Conservation (phyloP, 495 filamentous ascomycete genomes). For the Aspergillus sparsus region DNA sequence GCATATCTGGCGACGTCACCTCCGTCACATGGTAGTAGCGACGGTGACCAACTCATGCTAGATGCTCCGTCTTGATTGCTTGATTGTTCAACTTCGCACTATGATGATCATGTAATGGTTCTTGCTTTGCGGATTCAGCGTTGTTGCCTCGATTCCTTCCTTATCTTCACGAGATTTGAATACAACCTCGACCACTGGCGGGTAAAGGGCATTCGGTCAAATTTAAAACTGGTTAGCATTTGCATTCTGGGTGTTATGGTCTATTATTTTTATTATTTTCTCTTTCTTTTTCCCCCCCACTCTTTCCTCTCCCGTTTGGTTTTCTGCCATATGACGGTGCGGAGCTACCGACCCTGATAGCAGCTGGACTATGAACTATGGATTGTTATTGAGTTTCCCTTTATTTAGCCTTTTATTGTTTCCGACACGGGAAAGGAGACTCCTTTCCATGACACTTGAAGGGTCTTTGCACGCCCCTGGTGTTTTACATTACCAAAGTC, state of each 20-base stretch:
- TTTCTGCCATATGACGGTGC: slow-evolving; percentile 10
- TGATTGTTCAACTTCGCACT: slow-evolving; percentile 1
- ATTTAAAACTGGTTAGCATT: slow-evolving; percentile 21
- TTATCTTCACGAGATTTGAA: slow-evolving; percentile 15
- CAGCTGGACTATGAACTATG: slow-evolving; percentile 19
- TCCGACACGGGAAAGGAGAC: not conserved
- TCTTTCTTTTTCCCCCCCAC: not conserved
- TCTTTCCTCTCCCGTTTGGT: slow-evolving; percentile 8
- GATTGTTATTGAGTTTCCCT: not conserved
- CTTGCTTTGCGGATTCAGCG: slow-evolving; percentile 21
- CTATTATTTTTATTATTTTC: not conserved
- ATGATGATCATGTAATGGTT: slow-evolving; percentile 31
- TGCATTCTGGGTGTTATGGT: slow-evolving; percentile 29
- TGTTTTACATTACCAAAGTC: too few species aligned
- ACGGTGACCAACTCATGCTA: slow-evolving; percentile 43
- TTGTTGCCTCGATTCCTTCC: slow-evolving; percentile 12
- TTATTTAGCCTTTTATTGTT: not conserved
- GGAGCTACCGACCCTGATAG: slow-evolving; percentile 20
- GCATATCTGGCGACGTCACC: slow-evolving; percentile 39
- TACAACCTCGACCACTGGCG: slow-evolving; percentile 11
- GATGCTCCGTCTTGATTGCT: slow-evolving; percentile 40
- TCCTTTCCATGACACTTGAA: too few species aligned
- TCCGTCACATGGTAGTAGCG: slow-evolving; percentile 27
- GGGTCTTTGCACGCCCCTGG: too few species aligned
- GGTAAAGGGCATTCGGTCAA: slow-evolving; percentile 10